These are phyloP conservation scores for Lepidium africanum DNA, from an alignment of 345 rosid species.

Conservation along the genomic window DNA sequence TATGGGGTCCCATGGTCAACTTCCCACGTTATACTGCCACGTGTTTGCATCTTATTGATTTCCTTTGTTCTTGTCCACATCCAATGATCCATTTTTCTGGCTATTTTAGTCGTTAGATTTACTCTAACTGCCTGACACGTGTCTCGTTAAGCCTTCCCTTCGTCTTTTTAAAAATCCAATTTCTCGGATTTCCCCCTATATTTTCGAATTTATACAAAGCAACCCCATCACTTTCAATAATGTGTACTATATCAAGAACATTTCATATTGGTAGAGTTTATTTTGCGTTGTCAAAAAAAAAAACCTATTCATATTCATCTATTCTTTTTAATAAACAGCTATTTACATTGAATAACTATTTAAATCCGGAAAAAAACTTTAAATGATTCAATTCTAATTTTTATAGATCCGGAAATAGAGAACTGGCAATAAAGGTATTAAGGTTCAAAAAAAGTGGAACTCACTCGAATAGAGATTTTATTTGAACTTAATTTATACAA, in stretches of 20 bases:
- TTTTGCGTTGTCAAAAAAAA: not conserved
- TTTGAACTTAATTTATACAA: too few relatives aligned
- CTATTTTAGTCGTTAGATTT: conserved; percentile 6
- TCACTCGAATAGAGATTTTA: too few relatives aligned
- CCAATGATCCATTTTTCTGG: not conserved
- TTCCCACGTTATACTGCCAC: conserved; percentile 12
- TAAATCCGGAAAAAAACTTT: too few relatives aligned
- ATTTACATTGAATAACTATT: too few relatives aligned
- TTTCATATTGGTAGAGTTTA: not conserved
- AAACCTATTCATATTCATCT: not conserved
- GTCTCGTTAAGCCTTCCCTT: not conserved
- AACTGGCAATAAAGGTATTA: too few relatives aligned
- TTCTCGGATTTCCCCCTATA: not conserved
- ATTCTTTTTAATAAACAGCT: too few relatives aligned
- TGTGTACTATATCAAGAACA: not conserved
- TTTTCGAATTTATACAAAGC: not conserved
- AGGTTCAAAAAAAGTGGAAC: too few relatives aligned
- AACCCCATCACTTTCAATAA: not conserved
- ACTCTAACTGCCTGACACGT: not conserved
- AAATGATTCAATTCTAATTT: too few relatives aligned
- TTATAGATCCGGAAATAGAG: too few relatives aligned
- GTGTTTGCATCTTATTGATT: not conserved
- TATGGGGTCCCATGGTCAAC: conserved; percentile 13
- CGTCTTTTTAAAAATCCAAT: not conserved
- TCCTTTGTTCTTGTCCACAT: not conserved